Evolutionary conservation across 345 rosid species (phyloP).

Genomic region (Ceriops zippeliana): DNA sequence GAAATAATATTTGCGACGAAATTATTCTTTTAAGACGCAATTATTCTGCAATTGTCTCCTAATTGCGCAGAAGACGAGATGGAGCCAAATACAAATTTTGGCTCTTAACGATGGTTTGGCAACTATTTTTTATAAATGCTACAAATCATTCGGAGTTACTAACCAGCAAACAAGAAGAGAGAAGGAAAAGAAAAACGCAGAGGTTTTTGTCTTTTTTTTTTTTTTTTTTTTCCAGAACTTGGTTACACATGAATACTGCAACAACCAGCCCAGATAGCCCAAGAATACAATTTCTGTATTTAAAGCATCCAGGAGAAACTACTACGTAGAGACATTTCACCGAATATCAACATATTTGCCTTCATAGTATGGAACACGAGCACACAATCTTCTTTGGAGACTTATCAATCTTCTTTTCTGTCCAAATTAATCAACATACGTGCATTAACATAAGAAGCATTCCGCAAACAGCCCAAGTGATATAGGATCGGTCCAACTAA

Average conservation of each 20-base stretch:
- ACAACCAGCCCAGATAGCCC: constrained; percentile 19
- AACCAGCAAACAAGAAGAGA: not conserved
- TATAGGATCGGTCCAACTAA: not conserved
- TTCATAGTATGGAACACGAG: constrained; percentile 80
- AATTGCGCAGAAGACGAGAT: not conserved
- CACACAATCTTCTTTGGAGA: constrained; percentile 67
- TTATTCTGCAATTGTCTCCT: too few species aligned
- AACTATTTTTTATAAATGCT: constrained; percentile 18
- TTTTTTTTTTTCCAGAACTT: constrained; percentile 6
- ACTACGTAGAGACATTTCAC: constrained; percentile 14
- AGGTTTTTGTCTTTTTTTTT: not conserved
- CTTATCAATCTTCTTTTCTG: constrained; percentile 86
- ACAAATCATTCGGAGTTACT: constrained; percentile 21
- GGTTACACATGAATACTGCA: constrained; percentile 22
- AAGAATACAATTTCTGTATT: constrained; percentile 35
- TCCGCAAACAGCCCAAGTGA: not conserved
- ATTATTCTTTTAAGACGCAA: not conserved
- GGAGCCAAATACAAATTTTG: not conserved
- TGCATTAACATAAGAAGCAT: constrained; percentile 3
- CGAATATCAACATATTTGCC: constrained; percentile 26
- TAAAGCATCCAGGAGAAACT: constrained; percentile 27
- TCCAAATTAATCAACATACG: constrained; percentile 20
- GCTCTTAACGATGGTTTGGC: not conserved
- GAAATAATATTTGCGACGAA: too few species aligned
- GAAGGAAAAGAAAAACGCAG: constrained; percentile 13